phyloP scores from a whole-genome alignment of 2,329 filamentous ascomycete species.

The Teratosphaeriaceae sp. region DNA sequence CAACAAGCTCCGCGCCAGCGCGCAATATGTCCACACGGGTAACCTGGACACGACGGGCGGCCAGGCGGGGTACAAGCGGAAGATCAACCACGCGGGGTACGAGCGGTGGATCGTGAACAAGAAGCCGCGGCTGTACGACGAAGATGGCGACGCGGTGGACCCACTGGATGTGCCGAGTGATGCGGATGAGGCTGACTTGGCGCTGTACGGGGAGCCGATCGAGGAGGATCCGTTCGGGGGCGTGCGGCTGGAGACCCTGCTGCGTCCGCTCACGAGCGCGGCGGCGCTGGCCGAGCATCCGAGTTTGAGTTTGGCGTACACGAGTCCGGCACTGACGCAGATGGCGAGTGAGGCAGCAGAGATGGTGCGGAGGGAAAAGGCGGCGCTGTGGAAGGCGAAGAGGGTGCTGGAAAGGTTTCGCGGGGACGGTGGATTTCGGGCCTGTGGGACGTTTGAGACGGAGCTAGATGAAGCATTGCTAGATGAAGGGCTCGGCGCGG shows the following conservation, averaged over 20 bases:
- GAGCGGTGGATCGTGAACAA: constrained; percentile 65
- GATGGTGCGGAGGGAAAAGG: constrained; percentile 69
- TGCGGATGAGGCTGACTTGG: constrained; percentile 45
- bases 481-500: constrained; percentile 2
- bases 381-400: constrained; percentile 66
- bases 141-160: constrained; percentile 54
- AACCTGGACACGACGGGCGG: constrained; percentile 61
- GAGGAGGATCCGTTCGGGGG: constrained; percentile 69
- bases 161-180: constrained; percentile 18
- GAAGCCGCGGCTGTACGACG: constrained; percentile 66
- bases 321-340: constrained; percentile 64
- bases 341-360: constrained; percentile 62
- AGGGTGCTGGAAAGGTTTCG: constrained; percentile 65
- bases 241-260: constrained; percentile 39
- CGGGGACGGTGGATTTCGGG: constrained; percentile 65
- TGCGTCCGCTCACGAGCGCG: constrained; percentile 67
- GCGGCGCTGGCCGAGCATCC: constrained; percentile 70
- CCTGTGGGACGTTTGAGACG: constrained; percentile 47
- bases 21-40: constrained; percentile 63
- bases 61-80: constrained; percentile 42
- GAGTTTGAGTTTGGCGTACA: constrained; percentile 67
- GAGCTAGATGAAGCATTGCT: constrained; percentile 38
- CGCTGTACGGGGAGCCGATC: constrained; percentile 52
- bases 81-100: constrained; percentile 67
- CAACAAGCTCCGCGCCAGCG: constrained; percentile 70